Evolutionary conservation across 2,329 filamentous ascomycete species (phyloP), one percentile per base, ranked within the genome.

Genomic region (Fragosphaeria purpurea): DNA sequence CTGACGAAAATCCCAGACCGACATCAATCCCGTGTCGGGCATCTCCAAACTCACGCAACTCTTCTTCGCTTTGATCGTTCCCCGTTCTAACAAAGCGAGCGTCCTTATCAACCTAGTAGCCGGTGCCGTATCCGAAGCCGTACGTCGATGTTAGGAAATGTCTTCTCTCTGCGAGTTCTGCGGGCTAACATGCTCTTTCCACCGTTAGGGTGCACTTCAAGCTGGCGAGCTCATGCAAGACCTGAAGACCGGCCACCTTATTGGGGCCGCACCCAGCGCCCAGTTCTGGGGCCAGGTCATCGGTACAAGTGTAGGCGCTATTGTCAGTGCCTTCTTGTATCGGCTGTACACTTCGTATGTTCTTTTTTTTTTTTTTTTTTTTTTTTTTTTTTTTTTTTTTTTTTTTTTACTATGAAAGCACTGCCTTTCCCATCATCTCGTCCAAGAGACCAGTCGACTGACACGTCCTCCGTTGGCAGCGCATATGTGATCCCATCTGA

Each of bases 231-330:
- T 98, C 50, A 87, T 98, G 78, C 93, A 98, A 64, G 93, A 98
- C 63, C 77, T 98, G 34, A 98, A 98, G 66, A 96, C 93, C 0
- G 93, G 93, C 0, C 90, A 98, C 65, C 71, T 98, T 0, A 77
- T 98, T 1, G 90, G 91, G 9, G 93, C 93, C 1, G 86, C 88
- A 4, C 93, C 93, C 0, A 93, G 86, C 59, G 93, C 93, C 0
- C 93, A 98, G 61, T 98, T 98, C 64, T 96, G 88, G 76, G 93
- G 93, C 1, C 93, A 98, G 63, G 80, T 97, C 22, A 90, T 98
- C 48, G 93, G 93, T 5, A 88, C 85, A 38, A 84, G 87, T 0
- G 82, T 87, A 2, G 93, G 93, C 2, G 90, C 93, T 1, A 75
- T 97, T 9, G 77, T 95, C 6, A 91, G 86, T 53, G 89, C 91